These are phyloP conservation scores for Tricholoma hemisulphureum DNA, from an alignment of 768 basidiomycete species.

Conservation along the genomic window DNA sequence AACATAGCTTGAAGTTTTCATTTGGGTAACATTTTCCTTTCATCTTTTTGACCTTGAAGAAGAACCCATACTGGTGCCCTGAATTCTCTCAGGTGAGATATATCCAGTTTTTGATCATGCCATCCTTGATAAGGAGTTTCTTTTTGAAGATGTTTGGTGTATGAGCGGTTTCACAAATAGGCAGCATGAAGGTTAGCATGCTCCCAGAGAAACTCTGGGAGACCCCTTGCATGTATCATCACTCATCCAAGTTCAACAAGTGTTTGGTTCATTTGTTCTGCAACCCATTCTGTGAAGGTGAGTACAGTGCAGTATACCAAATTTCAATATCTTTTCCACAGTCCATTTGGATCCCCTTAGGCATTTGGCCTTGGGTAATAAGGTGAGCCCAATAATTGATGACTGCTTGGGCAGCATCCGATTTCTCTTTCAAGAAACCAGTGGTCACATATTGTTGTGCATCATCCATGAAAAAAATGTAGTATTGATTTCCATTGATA, in stretches of 20 bases:
- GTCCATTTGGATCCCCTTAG: conserved; percentile 1
- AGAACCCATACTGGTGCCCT: neutral
- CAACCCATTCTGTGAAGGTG: conserved; percentile 18
- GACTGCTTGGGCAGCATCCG: neutral
- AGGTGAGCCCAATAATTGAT: neutral
- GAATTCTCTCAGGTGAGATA: neutral
- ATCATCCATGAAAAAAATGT: conserved; percentile 7
- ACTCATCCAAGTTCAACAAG: conserved; percentile 14
- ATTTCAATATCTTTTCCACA: neutral
- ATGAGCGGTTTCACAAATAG: conserved; percentile 21
- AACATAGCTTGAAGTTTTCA: neutral
- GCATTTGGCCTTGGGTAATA: neutral
- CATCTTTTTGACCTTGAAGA: neutral
- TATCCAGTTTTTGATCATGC: neutral
- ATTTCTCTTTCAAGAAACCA: conserved; percentile 1
- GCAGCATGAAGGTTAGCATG: conserved; percentile 20
- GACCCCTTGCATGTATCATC: conserved; percentile 19
- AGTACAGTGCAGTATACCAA: conserved; percentile 32
- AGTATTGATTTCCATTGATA: conserved; percentile 10
- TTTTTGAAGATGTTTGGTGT: neutral
- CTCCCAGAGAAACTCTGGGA: conserved; percentile 27
- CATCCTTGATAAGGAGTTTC: neutral
- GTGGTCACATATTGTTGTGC: neutral
- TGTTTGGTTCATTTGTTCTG: conserved; percentile 24
- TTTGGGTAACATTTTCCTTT: neutral